A percentile compares a stretch with the other conserved stretches of the same genome.
Evolutionary conservation across 2,329 filamentous ascomycete genomes (phyloP).

Genomic region (Xylaria multiplex): DNA sequence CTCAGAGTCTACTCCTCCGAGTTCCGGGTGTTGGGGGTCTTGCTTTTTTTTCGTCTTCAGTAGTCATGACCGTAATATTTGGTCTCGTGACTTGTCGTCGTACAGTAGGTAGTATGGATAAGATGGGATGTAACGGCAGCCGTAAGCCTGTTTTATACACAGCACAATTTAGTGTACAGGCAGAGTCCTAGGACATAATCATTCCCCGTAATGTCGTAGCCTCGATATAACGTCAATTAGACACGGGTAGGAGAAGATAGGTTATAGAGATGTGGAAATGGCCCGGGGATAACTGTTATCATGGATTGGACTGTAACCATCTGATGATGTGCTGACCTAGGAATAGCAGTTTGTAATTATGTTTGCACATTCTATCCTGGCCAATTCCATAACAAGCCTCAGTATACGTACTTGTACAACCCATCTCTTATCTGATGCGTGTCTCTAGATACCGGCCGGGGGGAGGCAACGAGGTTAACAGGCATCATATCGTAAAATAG

Average conservation of each 20-base stretch:
- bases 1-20: slow-evolving; percentile 47
- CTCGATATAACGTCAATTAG: not conserved
- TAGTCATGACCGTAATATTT: slow-evolving; percentile 11
- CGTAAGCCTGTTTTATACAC: not conserved
- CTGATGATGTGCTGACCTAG: not conserved
- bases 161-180: not conserved
- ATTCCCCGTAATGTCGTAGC: not conserved
- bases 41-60: slow-evolving; percentile 29
- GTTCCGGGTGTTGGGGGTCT: slow-evolving; percentile 37
- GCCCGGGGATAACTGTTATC: slow-evolving; percentile 1
- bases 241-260: not conserved
- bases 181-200: not conserved
- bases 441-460: not conserved
- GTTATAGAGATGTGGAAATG: slow-evolving; percentile 1
- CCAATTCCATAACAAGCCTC: slow-evolving; percentile 1
- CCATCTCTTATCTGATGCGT: slow-evolving; percentile 8
- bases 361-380: not conserved
- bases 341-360: not conserved
- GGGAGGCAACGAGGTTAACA: slow-evolving; percentile 8
- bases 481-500: slow-evolving; percentile 3
- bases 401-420: not conserved
- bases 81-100: not conserved
- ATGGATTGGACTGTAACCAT: not conserved
- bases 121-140: not conserved
- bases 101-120: not conserved